phyloP scores from a whole-genome alignment of 495 filamentous ascomycete genomes.

The Penicillium verhagenii region DNA sequence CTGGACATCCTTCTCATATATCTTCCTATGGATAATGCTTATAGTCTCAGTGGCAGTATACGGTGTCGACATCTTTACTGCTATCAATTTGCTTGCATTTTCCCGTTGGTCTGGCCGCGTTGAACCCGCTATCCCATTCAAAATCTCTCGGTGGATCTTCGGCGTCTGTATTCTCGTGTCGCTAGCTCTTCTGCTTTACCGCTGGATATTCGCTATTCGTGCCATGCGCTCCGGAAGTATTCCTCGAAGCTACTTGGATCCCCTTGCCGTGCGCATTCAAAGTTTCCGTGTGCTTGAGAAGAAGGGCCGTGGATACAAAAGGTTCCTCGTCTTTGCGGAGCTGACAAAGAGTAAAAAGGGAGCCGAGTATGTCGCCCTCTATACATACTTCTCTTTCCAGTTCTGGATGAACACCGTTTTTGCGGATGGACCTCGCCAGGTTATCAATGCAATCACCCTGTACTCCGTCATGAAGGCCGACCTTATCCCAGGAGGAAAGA shows the following conservation, averaged over 20 bases:
- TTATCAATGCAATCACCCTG: slow-evolving; percentile 83
- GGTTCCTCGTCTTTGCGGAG: slow-evolving; percentile 90
- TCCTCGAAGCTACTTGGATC: slow-evolving; percentile 88
- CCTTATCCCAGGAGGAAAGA: slow-evolving; percentile 58
- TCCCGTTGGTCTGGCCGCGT: slow-evolving; percentile 67
- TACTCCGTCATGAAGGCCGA: slow-evolving; percentile 74
- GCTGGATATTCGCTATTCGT: slow-evolving; percentile 73
- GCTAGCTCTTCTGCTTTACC: slow-evolving; percentile 70
- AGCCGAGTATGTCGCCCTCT: slow-evolving; percentile 85
- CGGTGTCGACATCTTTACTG: slow-evolving; percentile 86
- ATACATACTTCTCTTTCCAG: slow-evolving; percentile 93
- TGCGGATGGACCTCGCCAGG: slow-evolving; percentile 87
- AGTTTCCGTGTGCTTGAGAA: slow-evolving; percentile 64
- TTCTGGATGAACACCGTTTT: slow-evolving; percentile 85
- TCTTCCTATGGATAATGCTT: slow-evolving; percentile 75
- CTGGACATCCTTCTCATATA: slow-evolving; percentile 76
- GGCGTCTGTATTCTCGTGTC: slow-evolving; percentile 85
- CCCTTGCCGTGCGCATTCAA: slow-evolving; percentile 76
- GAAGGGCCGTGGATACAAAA: slow-evolving; percentile 68
- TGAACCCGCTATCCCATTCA: slow-evolving; percentile 64
- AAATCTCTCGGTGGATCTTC: slow-evolving; percentile 85
- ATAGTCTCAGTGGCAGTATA: slow-evolving; percentile 82
- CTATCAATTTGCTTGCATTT: slow-evolving; percentile 85
- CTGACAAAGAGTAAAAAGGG: slow-evolving; percentile 91
- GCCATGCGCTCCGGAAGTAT: slow-evolving; percentile 82